Base-by-base conservation (phyloP, 2,329 filamentous ascomycete species). In the Endocalyx cinctus region DNA sequence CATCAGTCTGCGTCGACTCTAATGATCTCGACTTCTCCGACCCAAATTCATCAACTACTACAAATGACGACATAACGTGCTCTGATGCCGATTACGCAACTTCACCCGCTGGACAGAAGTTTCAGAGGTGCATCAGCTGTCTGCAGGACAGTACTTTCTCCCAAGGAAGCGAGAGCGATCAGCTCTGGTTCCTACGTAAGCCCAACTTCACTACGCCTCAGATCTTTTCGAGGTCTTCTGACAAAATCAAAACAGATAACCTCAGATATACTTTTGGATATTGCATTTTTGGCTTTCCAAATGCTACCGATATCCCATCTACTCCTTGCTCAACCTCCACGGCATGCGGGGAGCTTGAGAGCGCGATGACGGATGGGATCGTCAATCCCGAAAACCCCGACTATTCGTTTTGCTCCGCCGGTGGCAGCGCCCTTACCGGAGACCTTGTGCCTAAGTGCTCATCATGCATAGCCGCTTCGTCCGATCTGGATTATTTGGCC, bases 121-220 rank as follows among this genome's bases (percentile, higher is more conserved):
- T 71, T 49, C 55, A 67, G 45, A 54, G 52, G 11, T 77, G 73
- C 47, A 58, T 77, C 51, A 63, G 54, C 23, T 77, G 73, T 46
- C 56, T 77, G 17, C 67, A 77, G 46, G 63, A 63, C 17, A 77
- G 72, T 52, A 61, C 59, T 8, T 74, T 65, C 39, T 49, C 58
- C 3, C 57, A 67, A 22, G 69, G 63, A 2, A 36, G 38, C 6
- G 71, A 77, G 53, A 75, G 55, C 34, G 73, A 77, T 41, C 69
- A 72, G 39, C 59, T 62, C 29, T 76, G 72, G 72, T 77, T 76
- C 40, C 45, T 77, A 27, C 74, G 72, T 76, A 62, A 57, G 72
- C 57, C 14, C 5, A 17, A 27, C 13, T 14, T 10, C 17, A 4
- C 6, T 18, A 14, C 14, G 28, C 10, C 22, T 27, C n/a, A 26